Evolutionary conservation across 495 filamentous ascomycete genomes (phyloP).

Genomic region (Aspergillus saccharolyticus): DNA sequence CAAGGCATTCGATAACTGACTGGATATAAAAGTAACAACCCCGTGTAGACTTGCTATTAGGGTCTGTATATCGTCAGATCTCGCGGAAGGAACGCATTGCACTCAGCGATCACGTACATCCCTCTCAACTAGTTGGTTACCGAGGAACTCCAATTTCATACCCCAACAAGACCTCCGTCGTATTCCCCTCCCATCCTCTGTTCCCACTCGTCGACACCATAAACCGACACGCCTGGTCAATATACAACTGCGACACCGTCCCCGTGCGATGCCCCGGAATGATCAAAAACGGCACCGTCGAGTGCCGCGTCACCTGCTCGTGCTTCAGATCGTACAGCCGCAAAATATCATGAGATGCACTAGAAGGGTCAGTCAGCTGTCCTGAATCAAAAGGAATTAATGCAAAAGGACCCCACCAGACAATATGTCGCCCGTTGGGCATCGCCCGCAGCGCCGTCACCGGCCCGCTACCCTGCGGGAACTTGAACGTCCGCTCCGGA

Average conservation of each 20-base stretch:
- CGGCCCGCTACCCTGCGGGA: conserved; percentile 81
- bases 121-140: conserved; percentile 8
- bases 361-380: conserved; percentile 27
- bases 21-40: too few relatives aligned
- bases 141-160: conserved; percentile 75
- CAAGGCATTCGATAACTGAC: too few relatives aligned
- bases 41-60: too few relatives aligned
- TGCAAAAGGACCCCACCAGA: conserved; percentile 59
- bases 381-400: not conserved
- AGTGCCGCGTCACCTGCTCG: conserved; percentile 58
- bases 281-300: conserved; percentile 86
- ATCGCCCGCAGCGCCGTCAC: conserved; percentile 84
- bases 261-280: conserved; percentile 91
- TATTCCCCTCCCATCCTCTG: conserved; percentile 90
- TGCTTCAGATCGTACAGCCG: conserved; percentile 84
- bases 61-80: too few relatives aligned
- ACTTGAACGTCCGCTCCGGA: conserved; percentile 78
- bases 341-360: conserved; percentile 90
- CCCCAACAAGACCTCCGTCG: conserved; percentile 85
- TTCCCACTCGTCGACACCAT: conserved; percentile 90
- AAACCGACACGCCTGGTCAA: conserved; percentile 83
- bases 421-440: conserved; percentile 87
- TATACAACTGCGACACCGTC: conserved; percentile 75
- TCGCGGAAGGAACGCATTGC: too few relatives aligned
- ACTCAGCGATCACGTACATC: too few relatives aligned